A percentile compares a stretch with the other conserved stretches of the same genome.
Evolutionary conservation across 2,329 filamentous ascomycete genomes (phyloP).

Genomic region (Capronia epimyces): DNA sequence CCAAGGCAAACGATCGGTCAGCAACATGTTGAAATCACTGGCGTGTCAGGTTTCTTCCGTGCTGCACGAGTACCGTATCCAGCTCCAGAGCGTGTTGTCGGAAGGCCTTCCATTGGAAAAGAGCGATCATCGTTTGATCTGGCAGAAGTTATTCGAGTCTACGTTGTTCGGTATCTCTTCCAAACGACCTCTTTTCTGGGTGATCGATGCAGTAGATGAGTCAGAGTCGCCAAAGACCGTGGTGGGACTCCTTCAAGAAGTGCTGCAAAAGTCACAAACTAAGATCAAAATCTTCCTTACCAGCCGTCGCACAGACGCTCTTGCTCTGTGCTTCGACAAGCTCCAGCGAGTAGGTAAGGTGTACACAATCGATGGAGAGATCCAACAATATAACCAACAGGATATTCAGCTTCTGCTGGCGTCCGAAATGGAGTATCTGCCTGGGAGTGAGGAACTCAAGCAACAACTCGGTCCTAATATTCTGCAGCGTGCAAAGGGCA

Average conservation of each 20-base stretch:
- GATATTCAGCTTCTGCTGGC: conserved; percentile 20
- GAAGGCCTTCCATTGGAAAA: conserved; percentile 29
- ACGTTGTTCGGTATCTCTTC: conserved; percentile 30
- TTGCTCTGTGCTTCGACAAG: conserved; percentile 5
- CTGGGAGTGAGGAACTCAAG: conserved; percentile 4
- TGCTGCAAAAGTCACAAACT: conserved; percentile 25
- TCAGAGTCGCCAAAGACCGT: conserved; percentile 25
- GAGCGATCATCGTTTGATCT: conserved; percentile 30
- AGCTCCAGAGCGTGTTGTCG: conserved; percentile 28
- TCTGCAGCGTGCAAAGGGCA: conserved; percentile 19
- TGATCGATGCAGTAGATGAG: conserved; percentile 41
- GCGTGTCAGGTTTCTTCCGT: conserved; percentile 30
- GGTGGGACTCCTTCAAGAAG: conserved; percentile 24
- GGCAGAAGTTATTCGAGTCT: conserved; percentile 33
- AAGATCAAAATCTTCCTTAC: conserved; percentile 27
- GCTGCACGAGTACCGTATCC: conserved; percentile 18
- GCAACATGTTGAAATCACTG: conserved; percentile 27
- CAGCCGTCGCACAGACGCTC: conserved; percentile 2
- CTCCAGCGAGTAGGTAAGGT: not conserved
- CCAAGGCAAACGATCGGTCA: conserved; percentile 27
- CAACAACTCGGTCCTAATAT: conserved; percentile 7
- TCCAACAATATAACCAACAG: conserved; percentile 1
- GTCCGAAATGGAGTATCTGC: conserved; percentile 15
- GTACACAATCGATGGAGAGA: conserved; percentile 6
- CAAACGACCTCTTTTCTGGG: conserved; percentile 34